Evolutionary conservation across 2,329 filamentous ascomycete species (phyloP), one percentile per base, ranked within the genome.

Genomic region (Colletotrichum lini): DNA sequence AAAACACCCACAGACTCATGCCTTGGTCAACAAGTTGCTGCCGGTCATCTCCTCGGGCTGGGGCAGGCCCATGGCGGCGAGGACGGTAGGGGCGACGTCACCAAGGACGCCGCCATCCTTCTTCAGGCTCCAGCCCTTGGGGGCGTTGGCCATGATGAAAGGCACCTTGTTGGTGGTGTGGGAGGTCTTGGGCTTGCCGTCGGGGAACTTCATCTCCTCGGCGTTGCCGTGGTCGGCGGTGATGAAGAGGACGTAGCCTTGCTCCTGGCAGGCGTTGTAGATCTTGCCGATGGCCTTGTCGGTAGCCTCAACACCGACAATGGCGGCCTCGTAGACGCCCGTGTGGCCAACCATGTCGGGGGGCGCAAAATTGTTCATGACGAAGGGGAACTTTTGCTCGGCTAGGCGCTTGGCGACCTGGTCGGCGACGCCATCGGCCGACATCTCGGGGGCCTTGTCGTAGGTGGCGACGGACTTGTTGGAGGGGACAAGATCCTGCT

Each of bases 291-390:
- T 99, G 65, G 94, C 96, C 86, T 93, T 94, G 83, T 99, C 96
- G 15, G 96, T 99, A 75, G 96, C 92, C 76, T 91, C 88, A 76
- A 93, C 92, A 77, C 92, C 96, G 79, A 96, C 80, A 73, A 99
- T 92, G 68, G 96, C 96, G 40, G 96, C 96, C 78, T 98, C 92
- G 84, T 98, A 98, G 72, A 98, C 95, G 80, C 96, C 96, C 13
- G 96, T 99, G 87, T 99, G 96, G 76, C 96, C 96, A 75, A 99
- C 96, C 96, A 99, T 99, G 85, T 99, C 96, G 21, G 96, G 96
- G 52, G 96, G 96, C 52, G 96, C 96, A 84, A 99, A 98, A 91
- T 99, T 99, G 91, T 98, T 98, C 96, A 99, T 99, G 83, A 99
- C 88, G 80, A 99, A 98, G 80, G 96, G 95, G 84, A 95, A 98